Base-by-base conservation (phyloP, 2,329 filamentous ascomycete species). In the Leptographium wingfieldii region DNA sequence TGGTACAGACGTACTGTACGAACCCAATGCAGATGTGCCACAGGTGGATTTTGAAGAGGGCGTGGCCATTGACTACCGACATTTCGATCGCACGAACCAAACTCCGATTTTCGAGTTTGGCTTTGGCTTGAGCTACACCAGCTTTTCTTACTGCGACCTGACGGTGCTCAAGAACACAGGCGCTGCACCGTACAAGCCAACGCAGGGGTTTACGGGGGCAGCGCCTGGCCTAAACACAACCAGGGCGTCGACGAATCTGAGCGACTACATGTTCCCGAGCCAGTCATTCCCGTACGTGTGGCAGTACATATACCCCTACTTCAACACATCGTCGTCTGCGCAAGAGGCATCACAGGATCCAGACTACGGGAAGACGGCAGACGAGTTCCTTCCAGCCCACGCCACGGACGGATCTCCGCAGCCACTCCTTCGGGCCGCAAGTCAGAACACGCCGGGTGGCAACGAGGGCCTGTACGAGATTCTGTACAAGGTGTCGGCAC, bases 81-180 rank as follows among this genome's bases (percentile, higher is more conserved):
- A 84, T 65, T 89, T 94, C 58, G 90, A 95, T 73, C 77, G 79
- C 67, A 71, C 72, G n/a, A 73, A 82, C 65, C 78, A 82, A 59
- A 81, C 82, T 1, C 88, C 89, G 1, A 81, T 88, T 63, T 94
- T 85, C 72, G 88, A 92, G 68, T 95, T 94, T 66, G 90, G 90
- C 9, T 88, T 81, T 67, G 90, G 90, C 60, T 76, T 95, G 14
- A 88, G 83, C 3, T 95, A 94, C 77, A 90, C 88, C 1, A 89
- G 80, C 2, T 92, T 95, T 68, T 71, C 81, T 59, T 90, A 90
- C 74, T 83, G 85, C n/a, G 76, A 88, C 69, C 73, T 94, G 40
- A 70, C 77, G 35, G 73, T 90, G 40, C 12, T 19, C 31, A 66
- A 74, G 64, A 79, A 80, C 65, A 71, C 73, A 55, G 66, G 74